Base-by-base conservation (phyloP, 177 flowering plant species). In the Vitis hybrid region DNA sequence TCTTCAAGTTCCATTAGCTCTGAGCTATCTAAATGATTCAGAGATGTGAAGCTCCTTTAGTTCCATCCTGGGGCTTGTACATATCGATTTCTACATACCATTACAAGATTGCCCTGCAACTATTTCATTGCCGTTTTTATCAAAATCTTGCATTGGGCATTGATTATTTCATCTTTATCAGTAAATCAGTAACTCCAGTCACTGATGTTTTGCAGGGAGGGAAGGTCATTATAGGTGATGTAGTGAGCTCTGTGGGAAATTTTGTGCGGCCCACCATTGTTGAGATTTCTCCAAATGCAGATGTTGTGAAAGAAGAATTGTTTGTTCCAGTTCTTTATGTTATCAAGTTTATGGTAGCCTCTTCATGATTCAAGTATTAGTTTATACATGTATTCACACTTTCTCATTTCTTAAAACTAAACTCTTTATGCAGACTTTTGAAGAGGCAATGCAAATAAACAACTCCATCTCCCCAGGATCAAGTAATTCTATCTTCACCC, bases 401-500 rank as follows among this genome's bases (percentile, higher is more conserved):
- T 15, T 21, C 39, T 70, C 2, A 10, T 26, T 9, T 61, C 29
- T 52, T 15, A 62, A 56, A 68, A 22, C 4, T 26, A 26, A 45
- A 55, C 10, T 60, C 56, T 62, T 68, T 64, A 1, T 79, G 60
- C 89, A 96, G 98, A 87, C 88, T 65, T 78, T 93, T 12, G 74
- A 87, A 58, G 98, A 96, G 84, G 98, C 97, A 50, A 82, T 96
- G 45, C 84, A 88, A 62, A 88, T 93, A 60, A 96, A 96, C 86
- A 96, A 96, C 75, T 96, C 99, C 31, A 98, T 96, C 10, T 94
- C 99, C 57, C 98, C 91, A 85, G 99, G 98, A 60, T 76, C 93
- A 73, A 93, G 97, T 79, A 96, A 98, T 78, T 90, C 98, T 14
- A 92, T 96, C 73, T 96, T 96, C 83, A 92, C 97, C 21, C 77